phyloP scores from a whole-genome alignment of 2,329 filamentous ascomycete genomes.

The Alternaria tenuissima region DNA sequence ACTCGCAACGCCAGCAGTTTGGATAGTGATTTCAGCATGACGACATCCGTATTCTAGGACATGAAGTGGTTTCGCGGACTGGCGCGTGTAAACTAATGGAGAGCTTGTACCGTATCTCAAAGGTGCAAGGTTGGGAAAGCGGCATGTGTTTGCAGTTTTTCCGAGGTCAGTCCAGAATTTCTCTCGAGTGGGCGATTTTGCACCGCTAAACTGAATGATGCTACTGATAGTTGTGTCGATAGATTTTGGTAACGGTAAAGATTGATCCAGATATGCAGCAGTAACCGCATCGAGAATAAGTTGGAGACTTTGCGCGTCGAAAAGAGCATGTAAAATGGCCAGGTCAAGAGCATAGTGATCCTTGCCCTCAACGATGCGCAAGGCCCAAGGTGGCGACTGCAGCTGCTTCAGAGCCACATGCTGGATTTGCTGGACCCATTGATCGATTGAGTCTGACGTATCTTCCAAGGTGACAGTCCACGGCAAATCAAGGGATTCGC shows the following conservation, averaged over 20 bases:
- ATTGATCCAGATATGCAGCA: conserved; percentile 46
- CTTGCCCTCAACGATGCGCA: conserved; percentile 57
- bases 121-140: conserved; percentile 80
- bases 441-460: conserved; percentile 9
- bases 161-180: conserved; percentile 71
- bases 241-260: conserved; percentile 32
- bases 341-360: conserved; percentile 52
- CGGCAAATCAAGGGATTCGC: conserved; percentile 48
- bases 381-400: conserved; percentile 69
- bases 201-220: conserved; percentile 53
- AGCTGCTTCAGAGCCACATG: conserved; percentile 55
- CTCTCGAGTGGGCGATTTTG: conserved; percentile 43
- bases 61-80: conserved; percentile 52
- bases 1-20: conserved; percentile 76
- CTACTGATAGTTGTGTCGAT: conserved; percentile 56
- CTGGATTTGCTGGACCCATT: conserved; percentile 36
- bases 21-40: conserved; percentile 71
- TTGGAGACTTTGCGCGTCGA: conserved; percentile 80
- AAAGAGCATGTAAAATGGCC: conserved; percentile 80
- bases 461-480: conserved; percentile 24
- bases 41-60: conserved; percentile 66
- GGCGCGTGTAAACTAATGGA: conserved; percentile 48
- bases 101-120: conserved; percentile 53
- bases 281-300: conserved; percentile 69
- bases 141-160: conserved; percentile 65